Percentiles rank a stretch among this genome's conserved stretches.
Conservation (phyloP, 495 filamentous ascomycete species). For the Rhypophila decipiens region DNA sequence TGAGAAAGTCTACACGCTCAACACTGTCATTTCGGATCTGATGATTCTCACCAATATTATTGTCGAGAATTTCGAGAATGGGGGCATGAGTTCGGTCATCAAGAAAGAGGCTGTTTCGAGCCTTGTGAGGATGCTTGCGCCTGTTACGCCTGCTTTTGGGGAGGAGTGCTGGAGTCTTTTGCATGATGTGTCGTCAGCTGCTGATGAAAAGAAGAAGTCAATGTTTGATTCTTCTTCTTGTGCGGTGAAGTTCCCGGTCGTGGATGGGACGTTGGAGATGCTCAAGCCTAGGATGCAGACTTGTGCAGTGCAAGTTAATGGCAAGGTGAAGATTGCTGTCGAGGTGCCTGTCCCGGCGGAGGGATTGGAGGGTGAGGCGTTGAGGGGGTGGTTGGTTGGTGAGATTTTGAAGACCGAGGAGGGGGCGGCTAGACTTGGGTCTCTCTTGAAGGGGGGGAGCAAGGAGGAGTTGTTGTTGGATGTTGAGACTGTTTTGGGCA, state of each 20-base stretch:
- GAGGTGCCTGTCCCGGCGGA: slow-evolving; percentile 44
- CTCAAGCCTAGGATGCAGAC: slow-evolving; percentile 28
- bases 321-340: slow-evolving; percentile 59
- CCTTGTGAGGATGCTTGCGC: slow-evolving; percentile 66
- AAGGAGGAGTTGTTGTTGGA: not conserved
- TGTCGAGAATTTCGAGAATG: slow-evolving; percentile 11
- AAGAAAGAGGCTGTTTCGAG: slow-evolving; percentile 28
- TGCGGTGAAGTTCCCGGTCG: slow-evolving; percentile 42
- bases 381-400: slow-evolving; percentile 53
- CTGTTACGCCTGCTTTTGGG: slow-evolving; percentile 68
- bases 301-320: slow-evolving; percentile 71
- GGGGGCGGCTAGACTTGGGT: slow-evolving; percentile 43
- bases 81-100: slow-evolving; percentile 17
- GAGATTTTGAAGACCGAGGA: slow-evolving; percentile 35
- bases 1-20: slow-evolving; percentile 63
- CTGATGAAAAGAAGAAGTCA: slow-evolving; percentile 12
- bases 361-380: slow-evolving; percentile 19
- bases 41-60: slow-evolving; percentile 72
- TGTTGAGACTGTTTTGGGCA: slow-evolving; percentile 23
- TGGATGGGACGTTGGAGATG: slow-evolving; percentile 41
- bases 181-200: no score
- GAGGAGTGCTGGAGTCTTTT: slow-evolving; percentile 74
- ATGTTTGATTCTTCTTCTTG: slow-evolving; percentile 47
- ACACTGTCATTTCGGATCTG: slow-evolving; percentile 75
- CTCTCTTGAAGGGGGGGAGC: not conserved